A percentile compares a stretch with the other conserved stretches of the same genome.
These are phyloP conservation scores for Neoscytalidium dimidiatum DNA, from an alignment of 2,329 filamentous ascomycete genomes.

Conservation along the genomic window DNA sequence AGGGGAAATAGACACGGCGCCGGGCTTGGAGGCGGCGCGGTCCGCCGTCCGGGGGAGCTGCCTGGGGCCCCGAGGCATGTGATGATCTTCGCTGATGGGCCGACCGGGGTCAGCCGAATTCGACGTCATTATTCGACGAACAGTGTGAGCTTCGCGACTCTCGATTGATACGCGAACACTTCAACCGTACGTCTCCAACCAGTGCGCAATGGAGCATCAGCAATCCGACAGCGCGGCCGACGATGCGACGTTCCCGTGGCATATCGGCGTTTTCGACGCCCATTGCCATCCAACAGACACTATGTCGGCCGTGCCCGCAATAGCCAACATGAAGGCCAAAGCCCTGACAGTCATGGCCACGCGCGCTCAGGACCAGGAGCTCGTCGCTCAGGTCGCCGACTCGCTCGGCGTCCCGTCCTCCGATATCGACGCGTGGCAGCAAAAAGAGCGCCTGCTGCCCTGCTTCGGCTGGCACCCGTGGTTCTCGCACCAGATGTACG, in stretches of 20 bases:
- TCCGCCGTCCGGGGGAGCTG: constrained; percentile 9
- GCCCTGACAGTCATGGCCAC: constrained; percentile 77
- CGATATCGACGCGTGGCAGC: constrained; percentile 27
- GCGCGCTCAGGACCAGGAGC: constrained; percentile 70
- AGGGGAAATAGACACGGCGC: constrained; percentile 6
- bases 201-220: background rate
- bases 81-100: background rate
- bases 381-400: constrained; percentile 65
- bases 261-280: constrained; percentile 71
- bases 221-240: background rate
- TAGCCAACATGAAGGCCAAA: constrained; percentile 66
- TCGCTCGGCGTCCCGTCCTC: constrained; percentile 51
- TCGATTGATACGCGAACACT: background rate
- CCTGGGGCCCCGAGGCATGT: constrained; percentile 14
- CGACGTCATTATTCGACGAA: background rate
- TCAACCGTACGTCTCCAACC: background rate
- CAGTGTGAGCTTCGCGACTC: background rate
- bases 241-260: constrained; percentile 62
- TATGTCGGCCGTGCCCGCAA: constrained; percentile 60
- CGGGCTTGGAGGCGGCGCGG: constrained; percentile 11
- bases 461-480: constrained; percentile 89
- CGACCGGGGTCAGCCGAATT: background rate
- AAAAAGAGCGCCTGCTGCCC: constrained; percentile 58
- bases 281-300: constrained; percentile 86
- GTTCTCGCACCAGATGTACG: constrained; percentile 78